phyloP scores from a whole-genome alignment of 2,329 filamentous ascomycete genomes.

The Diaporthe batatas region DNA sequence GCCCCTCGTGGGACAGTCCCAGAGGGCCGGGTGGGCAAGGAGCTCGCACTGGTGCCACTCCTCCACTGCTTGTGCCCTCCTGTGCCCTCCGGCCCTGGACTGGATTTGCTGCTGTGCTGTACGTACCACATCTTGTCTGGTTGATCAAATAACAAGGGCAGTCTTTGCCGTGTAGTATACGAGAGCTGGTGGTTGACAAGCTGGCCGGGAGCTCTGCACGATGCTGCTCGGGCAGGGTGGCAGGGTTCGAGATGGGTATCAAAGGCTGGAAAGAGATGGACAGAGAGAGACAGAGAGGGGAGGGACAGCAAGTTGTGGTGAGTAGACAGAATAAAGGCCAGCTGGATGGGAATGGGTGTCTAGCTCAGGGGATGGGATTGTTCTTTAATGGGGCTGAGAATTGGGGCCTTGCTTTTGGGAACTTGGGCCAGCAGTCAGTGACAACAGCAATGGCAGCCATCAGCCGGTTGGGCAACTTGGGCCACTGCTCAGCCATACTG shows the following conservation, averaged over 20 bases:
- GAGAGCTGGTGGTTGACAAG: not conserved
- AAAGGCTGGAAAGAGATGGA: constrained; percentile 34
- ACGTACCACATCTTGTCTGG: constrained; percentile 54
- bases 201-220: not conserved
- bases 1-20: not conserved
- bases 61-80: not conserved
- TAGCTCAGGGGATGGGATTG: constrained; percentile 40
- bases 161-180: constrained; percentile 32
- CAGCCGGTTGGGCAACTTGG: not conserved
- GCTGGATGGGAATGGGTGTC: constrained; percentile 35
- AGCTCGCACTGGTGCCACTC: not conserved
- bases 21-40: not conserved
- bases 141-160: constrained; percentile 44
- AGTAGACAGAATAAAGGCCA: constrained; percentile 41
- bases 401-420: constrained; percentile 29
- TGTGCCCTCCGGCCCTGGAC: not conserved
- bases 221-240: constrained; percentile 38
- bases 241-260: constrained; percentile 39
- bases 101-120: constrained; percentile 1
- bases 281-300: constrained; percentile 11
- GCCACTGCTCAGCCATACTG: not conserved
- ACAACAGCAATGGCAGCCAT: not conserved
- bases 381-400: constrained; percentile 42
- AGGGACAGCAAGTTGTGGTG: constrained; percentile 37
- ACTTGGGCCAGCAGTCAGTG: not conserved